A percentile compares a stretch with the other conserved stretches of the same genome.
Conservation (phyloP, 495 filamentous ascomycete species). For the Aspergillus kassunensis region DNA sequence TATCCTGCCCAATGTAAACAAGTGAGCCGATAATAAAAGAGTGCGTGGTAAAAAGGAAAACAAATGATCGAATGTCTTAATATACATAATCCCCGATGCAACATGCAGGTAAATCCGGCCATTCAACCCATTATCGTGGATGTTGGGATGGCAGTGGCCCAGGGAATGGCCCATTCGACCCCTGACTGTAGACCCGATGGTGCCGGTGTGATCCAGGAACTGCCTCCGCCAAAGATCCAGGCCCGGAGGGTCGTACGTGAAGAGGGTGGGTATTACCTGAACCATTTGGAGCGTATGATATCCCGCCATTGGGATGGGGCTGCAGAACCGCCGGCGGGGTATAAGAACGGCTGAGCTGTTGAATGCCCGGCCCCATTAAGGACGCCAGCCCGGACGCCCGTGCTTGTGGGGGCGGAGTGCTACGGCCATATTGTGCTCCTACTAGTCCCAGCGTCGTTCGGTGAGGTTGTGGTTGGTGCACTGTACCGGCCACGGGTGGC, state of each 20-base stretch:
- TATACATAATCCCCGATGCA: conserved; percentile 11
- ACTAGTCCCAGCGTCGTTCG: conserved; percentile 33
- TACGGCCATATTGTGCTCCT: conserved; percentile 35
- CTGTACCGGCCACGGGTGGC: conserved; percentile 37
- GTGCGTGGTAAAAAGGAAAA: not conserved
- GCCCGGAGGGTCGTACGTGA: conserved; percentile 31
- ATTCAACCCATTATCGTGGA: no score
- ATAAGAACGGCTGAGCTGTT: conserved; percentile 37
- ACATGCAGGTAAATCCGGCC: no score
- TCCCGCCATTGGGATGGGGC: conserved; percentile 25
- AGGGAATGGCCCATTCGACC: conserved; percentile 29
- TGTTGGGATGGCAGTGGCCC: conserved; percentile 29
- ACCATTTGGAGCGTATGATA: conserved; percentile 32
- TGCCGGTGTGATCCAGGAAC: conserved; percentile 23
- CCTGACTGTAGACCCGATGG: conserved; percentile 44
- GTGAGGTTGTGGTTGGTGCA: conserved; percentile 33
- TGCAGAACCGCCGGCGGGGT: conserved; percentile 38
- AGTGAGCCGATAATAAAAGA: not conserved
- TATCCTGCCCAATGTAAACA: not conserved
- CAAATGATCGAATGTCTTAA: conserved; percentile 3
- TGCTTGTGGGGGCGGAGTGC: conserved; percentile 34
- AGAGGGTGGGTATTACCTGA: conserved; percentile 23
- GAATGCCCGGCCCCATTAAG: conserved; percentile 26
- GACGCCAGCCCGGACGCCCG: conserved; percentile 21
- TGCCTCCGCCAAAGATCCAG: conserved; percentile 25